Conservation (phyloP, 495 filamentous ascomycete genomes). For the Neurospora hispaniola region DNA sequence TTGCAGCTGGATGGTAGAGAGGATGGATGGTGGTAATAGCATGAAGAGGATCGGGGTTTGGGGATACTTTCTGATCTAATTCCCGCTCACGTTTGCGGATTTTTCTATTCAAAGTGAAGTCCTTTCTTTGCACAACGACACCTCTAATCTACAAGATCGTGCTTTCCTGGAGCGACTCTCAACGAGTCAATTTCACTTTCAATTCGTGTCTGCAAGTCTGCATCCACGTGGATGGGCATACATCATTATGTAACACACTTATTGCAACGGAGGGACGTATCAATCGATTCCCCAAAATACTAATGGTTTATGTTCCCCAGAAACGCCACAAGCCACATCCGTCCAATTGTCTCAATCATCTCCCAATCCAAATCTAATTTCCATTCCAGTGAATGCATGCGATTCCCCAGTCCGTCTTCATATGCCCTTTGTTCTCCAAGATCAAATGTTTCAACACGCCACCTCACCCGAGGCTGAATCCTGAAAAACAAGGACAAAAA, state of each 20-base stretch:
- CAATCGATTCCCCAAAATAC: not conserved
- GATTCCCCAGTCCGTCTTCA: not conserved
- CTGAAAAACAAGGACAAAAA: not conserved
- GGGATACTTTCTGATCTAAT: no score
- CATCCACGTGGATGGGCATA: not conserved
- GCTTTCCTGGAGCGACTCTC: not conserved
- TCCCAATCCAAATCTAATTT: not conserved
- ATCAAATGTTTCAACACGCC: not conserved
- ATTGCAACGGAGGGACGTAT: no score
- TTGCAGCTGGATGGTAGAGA: not conserved
- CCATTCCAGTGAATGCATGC: not conserved
- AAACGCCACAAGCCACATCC: not conserved
- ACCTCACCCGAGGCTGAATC: not conserved
- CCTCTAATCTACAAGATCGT: not conserved
- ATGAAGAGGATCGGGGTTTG: not conserved
- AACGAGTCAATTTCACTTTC: not conserved
- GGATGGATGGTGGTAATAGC: not conserved
- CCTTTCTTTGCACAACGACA: not conserved
- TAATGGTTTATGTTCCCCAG: not conserved
- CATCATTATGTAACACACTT: no score
- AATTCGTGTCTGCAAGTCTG: not conserved
- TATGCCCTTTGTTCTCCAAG: not conserved
- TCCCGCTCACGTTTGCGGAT: not conserved
- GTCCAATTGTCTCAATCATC: not conserved
- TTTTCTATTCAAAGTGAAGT: not conserved